Base-by-base conservation (phyloP, 164 flowering plant species). In the Stephania yunnanensis region DNA sequence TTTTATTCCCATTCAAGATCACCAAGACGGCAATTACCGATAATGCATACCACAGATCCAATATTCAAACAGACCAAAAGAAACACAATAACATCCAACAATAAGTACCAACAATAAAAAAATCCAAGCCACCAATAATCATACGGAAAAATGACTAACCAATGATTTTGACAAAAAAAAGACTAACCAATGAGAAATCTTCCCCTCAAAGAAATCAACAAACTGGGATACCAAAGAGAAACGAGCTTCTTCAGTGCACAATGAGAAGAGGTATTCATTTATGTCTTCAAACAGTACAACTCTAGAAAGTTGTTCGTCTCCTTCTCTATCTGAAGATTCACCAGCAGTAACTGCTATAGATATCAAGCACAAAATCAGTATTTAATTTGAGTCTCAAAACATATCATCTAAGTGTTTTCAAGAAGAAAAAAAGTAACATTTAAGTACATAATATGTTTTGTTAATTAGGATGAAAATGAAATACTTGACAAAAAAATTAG, bases 141-240 rank as follows among this genome's bases (percentile, higher is more conserved):
- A 73, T 7, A n/a, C 52, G 50, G 63, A 4, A 3, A 52, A 48
- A 63, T 45, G 61, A 85, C 91, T 76, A 73, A 92, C 98, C 92
- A 74, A 68, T 77, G 88, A 77, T 36, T 36, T 36, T 36, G 42
- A 36, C 42, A 36, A 36, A 36, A 36, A 36, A 7, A 3, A 52
- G 61, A 85, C 91, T 76, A 73, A 92, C 98, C 92, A 74, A 68
- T 77, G 88, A 77, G 89, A 83, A 68, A 88, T 79, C 80, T 83
- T 83, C 69, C 93, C 99, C 71, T 94, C 97, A 83, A 85, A 95
- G 83, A 95, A 95, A 52, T 91, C 95, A 83, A 93, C 82, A 75
- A 93, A 90, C 76, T 91, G 95, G 73, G 71, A 82, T 70, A 91
- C 75, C 68, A 95, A 81, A 80, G 85, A 87, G 66, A 90, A 82